Evolutionary conservation across 2,329 filamentous ascomycete genomes (phyloP), one percentile per base, ranked within the genome.

Genomic region (Thielaviopsis musarum): DNA sequence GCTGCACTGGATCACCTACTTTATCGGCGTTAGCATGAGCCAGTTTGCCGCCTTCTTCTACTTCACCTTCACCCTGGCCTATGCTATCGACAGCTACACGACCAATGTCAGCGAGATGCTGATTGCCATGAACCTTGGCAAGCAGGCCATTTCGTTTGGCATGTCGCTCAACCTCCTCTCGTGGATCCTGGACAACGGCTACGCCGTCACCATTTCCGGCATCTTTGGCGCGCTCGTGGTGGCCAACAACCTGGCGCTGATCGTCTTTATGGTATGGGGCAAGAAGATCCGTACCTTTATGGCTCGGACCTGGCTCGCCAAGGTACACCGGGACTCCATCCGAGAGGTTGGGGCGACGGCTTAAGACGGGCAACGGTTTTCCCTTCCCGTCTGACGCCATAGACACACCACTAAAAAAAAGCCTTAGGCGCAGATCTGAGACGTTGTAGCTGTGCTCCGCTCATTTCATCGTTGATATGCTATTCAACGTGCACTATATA

Each of bases 101-200:
- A 71, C 75, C 38, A 80, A 82, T 63, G 77, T 79, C n/a, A 77
- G 75, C 24, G 80, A 83, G 69, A 82, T 82, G 79, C 72, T 83
- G 12, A 82, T 80, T 62, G 76, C 77, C 2, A 79, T 79, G 73
- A 79, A 79, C 63, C 65, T 80, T n/a, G 77, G 77, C 12, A 79
- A 79, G 65, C 76, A 79, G 67, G 75, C 76, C 2, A 77, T 79
- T 57, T 76, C 73, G 59, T 80, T 79, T 62, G 77, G 75, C 1
- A 73, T 79, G 67, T 74, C 75, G 3, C 68, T 75, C 57, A 71
- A 77, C 59, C 67, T 79, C 57, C 66, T 79, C 17, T 72, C 77
- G 60, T 80, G 77, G 77, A 73, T 79, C 24, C 61, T 71, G 59
- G 62, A 72, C 56, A 69, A 69, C n/a, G 76, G 77, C 3, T 79